Evolutionary conservation across 805 yeast species (phyloP).

Genomic region (Debaryomyces hansenii): DNA sequence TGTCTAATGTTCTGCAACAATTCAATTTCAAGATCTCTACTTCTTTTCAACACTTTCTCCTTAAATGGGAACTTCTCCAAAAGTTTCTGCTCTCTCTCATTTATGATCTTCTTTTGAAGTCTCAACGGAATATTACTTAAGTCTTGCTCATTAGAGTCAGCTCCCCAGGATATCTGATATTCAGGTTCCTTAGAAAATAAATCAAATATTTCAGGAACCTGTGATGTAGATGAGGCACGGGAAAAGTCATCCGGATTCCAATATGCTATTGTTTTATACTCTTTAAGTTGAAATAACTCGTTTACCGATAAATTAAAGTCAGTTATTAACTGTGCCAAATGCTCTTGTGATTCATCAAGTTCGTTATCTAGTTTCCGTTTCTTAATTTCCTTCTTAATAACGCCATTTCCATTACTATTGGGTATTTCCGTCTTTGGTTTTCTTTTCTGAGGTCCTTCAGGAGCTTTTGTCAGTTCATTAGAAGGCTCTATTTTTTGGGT

Average conservation of each 20-base stretch:
- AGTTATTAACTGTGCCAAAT: constrained; percentile 43
- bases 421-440: constrained; percentile 1
- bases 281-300: constrained; percentile 63
- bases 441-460: constrained; percentile 3
- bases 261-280: constrained; percentile 59
- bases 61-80: constrained; percentile 37
- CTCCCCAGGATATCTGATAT: constrained; percentile 34
- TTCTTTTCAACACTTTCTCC: constrained; percentile 24
- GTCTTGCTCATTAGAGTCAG: constrained; percentile 19
- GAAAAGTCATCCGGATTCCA: constrained; percentile 57
- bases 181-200: constrained; percentile 26
- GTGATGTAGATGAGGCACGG: constrained; percentile 13
- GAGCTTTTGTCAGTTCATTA: not conserved
- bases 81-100: constrained; percentile 31
- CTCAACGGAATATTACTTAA: constrained; percentile 37
- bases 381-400: constrained; percentile 3
- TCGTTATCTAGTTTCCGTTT: constrained; percentile 19
- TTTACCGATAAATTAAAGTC: constrained; percentile 51
- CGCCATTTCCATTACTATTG: not conserved
- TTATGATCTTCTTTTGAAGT: constrained; percentile 37
- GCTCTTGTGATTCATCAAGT: constrained; percentile 9
- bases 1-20: constrained; percentile 11
- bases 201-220: constrained; percentile 33
- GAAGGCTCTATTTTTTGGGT: not conserved
- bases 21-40: constrained; percentile 19